Percentiles rank a stretch among this genome's conserved stretches.
phyloP scores from a whole-genome alignment of 1,284 basidiomycete species.

The Leccinum huronense region DNA sequence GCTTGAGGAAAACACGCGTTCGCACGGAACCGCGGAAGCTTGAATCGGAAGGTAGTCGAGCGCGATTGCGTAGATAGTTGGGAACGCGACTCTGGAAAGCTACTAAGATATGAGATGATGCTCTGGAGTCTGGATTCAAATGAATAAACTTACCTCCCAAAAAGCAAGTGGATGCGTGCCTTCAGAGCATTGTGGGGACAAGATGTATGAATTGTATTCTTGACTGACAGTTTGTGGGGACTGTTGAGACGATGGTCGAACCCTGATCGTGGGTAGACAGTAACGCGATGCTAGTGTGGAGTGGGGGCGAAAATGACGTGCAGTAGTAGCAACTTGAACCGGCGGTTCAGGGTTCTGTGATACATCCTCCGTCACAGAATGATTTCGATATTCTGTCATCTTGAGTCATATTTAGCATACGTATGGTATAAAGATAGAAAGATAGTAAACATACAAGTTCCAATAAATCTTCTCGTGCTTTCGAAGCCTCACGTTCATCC shows the following conservation, averaged over 20 bases:
- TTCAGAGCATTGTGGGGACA: not conserved
- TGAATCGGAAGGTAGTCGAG: no score
- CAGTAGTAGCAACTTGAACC: not conserved
- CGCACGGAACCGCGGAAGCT: no score
- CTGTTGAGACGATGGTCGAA: not conserved
- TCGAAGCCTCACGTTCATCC: not conserved
- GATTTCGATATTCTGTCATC: slow-evolving; percentile 1
- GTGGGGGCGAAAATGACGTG: no score
- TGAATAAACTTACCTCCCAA: not conserved
- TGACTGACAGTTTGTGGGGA: not conserved
- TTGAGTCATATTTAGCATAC: not conserved
- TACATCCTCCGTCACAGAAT: not conserved
- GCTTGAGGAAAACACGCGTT: no score
- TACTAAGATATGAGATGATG: not conserved
- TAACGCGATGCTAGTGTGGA: not conserved
- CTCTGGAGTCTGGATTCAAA: no score
- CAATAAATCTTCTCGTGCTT: not conserved
- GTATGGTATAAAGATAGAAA: not conserved
- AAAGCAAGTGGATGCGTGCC: not conserved
- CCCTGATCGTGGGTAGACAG: not conserved
- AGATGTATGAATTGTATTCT: not conserved
- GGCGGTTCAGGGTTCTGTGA: not conserved
- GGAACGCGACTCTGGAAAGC: not conserved
- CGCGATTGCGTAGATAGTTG: not conserved
- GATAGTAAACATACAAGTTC: not conserved